Evolutionary conservation across 768 basidiomycete species (phyloP), one percentile per base, ranked within the genome.

Genomic region (Paxillus ammoniavirescens): DNA sequence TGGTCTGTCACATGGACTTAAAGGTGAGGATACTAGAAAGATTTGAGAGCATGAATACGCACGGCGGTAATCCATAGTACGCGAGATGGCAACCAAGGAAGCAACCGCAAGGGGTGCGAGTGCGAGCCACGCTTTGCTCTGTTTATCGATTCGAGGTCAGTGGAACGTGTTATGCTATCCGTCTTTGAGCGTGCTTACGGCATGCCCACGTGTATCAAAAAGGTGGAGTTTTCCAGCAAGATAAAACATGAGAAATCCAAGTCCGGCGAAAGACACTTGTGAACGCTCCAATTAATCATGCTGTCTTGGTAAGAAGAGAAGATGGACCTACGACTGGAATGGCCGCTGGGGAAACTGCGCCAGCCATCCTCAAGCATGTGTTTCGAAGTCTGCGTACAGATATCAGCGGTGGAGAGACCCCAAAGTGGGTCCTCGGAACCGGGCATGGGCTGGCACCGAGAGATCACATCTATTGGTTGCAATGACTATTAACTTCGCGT

Each of bases 31-130:
- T 2, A 57, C 57, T 2, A 49, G 6, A 9, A n/a, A 2, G 3
- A 13, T 15, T 35, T 5, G 17, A 42, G 4, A 14, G 30, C 15
- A 7, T 28, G 38, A n/a, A 8, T 18, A 79, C 84, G 54, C 64
- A 91, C 89, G 92, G 57, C 93, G 81, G 60, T 89, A 88, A 68
- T 96, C 94, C 89, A 95, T 94, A 0, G 91, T 94, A n/a, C 94
- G 83, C 5, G 87, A 86, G 53, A 93, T 80, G 5, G 89, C 89
- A 3, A 92, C 82, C 8, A 87, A 73, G 5, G 82, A 73, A 0
- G 93, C 93, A 2, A 79, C 87, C 10, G 84, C 71, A 36, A 96
- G 79, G 1, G 96, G 96, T 0, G 81, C 63, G 1, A 96, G 67
- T 0, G 86, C 74, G 28, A 94, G 61, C 95, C 95, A 99, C 5